Evolutionary conservation across 1,139 yeast genomes (phyloP), one percentile per base, ranked within the genome.

Genomic region (Magnusiomyces tetraspermus): DNA sequence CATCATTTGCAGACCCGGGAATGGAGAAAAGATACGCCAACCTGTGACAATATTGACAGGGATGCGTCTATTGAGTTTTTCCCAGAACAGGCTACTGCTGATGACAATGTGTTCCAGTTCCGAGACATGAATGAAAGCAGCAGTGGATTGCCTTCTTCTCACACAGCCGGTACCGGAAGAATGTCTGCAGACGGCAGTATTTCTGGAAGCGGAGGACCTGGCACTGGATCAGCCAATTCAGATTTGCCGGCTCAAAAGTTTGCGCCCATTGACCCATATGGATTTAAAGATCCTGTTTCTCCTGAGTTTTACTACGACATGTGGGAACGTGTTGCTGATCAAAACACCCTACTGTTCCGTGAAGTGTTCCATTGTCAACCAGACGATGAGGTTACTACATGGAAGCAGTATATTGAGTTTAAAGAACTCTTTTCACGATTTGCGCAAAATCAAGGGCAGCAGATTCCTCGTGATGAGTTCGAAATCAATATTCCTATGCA

Each of bases 291-390:
- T 69, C 98, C 98, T 0, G 67, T 92, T 48, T 79, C 77, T 56
- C 83, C 79, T 11, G 79, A 78, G 3, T 92, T 94, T 65, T 87
- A 82, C 63, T 92, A 85, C 61, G 96, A 88, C 59, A 68, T 83
- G n/a, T 92, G 97, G 97, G 79, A 76, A 62, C 83, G 85, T 11
- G 81, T 80, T 64, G 97, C 98, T 0, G 73, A 85, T 55, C 76
- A 90, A 60, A 94, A 94, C 64, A 89, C 97, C 0, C 76, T 79
- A 56, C 72, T 92, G 6, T 94, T 78, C 70, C 76, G 97, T 56
- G 75, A 84, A 68, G 88, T 92, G 2, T 94, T 94, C 76, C 92
- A 90, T 59, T 82, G 89, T 58, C 97, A 92, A 66, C 99, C 99
- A 0, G 98, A 94, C 67, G 88, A 92, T 65, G 75, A 78, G 17